phyloP scores from a whole-genome alignment of 768 basidiomycete species.

The Tulasnella sp. region DNA sequence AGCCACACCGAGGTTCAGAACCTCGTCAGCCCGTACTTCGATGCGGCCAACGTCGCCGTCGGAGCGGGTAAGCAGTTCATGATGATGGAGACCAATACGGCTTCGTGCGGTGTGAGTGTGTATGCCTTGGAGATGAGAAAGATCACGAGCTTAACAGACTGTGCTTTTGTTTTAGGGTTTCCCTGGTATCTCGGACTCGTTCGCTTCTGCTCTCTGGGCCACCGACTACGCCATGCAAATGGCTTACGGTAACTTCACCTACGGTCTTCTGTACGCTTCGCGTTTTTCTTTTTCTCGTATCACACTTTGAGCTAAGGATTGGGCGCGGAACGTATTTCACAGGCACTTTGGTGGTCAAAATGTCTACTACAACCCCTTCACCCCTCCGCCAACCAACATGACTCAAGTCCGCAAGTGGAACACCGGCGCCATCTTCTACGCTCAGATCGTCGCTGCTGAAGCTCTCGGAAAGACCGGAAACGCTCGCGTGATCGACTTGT shows the following conservation, averaged over 20 bases:
- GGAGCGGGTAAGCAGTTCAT: constrained; percentile 32
- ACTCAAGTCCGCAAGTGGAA: not conserved
- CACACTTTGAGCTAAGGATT: not conserved
- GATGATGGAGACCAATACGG: constrained; percentile 59
- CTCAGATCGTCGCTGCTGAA: constrained; percentile 7
- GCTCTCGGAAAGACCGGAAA: constrained; percentile 9
- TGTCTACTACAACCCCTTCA: constrained; percentile 13
- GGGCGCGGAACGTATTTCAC: not conserved
- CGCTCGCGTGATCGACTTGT: constrained; percentile 1
- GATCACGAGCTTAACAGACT: constrained; percentile 36
- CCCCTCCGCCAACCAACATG: constrained; percentile 6
- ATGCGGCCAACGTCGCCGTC: constrained; percentile 23
- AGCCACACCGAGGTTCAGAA: constrained; percentile 2
- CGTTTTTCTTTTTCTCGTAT: not conserved
- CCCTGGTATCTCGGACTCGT: constrained; percentile 38
- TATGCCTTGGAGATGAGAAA: not conserved
- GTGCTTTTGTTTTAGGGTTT: constrained; percentile 26
- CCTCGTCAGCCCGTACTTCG: constrained; percentile 4
- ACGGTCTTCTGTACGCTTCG: constrained; percentile 12
- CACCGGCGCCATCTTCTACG: constrained; percentile 11
- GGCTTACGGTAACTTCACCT: constrained; percentile 38
- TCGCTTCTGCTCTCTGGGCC: constrained; percentile 41
- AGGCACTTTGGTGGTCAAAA: constrained; percentile 27
- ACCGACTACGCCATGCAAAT: constrained; percentile 40
- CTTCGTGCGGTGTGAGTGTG: constrained; percentile 36